Evolutionary conservation across 1,284 basidiomycete species (phyloP).

Genomic region (Fomitopsis pinicola): DNA sequence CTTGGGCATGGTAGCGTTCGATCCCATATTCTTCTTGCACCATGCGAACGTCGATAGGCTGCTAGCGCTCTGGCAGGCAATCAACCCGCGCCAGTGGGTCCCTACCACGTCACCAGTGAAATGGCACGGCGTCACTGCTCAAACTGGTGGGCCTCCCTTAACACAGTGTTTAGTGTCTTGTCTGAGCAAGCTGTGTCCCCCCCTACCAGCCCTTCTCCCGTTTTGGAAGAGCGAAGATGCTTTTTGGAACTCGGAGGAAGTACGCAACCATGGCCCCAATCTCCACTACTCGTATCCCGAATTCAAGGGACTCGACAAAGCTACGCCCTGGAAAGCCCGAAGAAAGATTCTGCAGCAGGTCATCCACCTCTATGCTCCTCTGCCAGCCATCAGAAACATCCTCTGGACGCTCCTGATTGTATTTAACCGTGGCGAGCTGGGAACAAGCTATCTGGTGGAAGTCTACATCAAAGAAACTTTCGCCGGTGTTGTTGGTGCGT

Average conservation of each 20-base stretch:
- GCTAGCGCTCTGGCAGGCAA: not conserved
- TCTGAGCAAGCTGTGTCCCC: too few species aligned
- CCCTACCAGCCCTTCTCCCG: not conserved
- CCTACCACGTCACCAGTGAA: conserved; percentile 10
- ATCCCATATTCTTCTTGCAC: not conserved
- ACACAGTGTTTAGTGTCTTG: too few species aligned
- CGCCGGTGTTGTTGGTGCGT: not conserved
- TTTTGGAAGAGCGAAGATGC: not conserved
- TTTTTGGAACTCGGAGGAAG: not conserved
- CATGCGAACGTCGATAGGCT: not conserved
- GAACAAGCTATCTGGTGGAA: not conserved
- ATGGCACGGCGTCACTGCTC: too few species aligned
- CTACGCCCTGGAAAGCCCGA: not conserved
- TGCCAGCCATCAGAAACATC: not conserved
- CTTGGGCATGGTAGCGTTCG: not conserved
- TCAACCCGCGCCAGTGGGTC: conserved; percentile 1
- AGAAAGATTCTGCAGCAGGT: not conserved
- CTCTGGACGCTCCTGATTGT: not conserved
- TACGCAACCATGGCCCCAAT: not conserved
- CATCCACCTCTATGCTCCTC: not conserved
- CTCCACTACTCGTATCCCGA: not conserved
- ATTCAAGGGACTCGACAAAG: not conserved
- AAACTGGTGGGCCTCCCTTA: too few species aligned
- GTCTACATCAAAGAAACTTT: not conserved
- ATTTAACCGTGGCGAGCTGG: not conserved